These are phyloP conservation scores for Saposhnikovia divaricata DNA, from an alignment of 129 eudicot genomes.

Conservation along the genomic window DNA sequence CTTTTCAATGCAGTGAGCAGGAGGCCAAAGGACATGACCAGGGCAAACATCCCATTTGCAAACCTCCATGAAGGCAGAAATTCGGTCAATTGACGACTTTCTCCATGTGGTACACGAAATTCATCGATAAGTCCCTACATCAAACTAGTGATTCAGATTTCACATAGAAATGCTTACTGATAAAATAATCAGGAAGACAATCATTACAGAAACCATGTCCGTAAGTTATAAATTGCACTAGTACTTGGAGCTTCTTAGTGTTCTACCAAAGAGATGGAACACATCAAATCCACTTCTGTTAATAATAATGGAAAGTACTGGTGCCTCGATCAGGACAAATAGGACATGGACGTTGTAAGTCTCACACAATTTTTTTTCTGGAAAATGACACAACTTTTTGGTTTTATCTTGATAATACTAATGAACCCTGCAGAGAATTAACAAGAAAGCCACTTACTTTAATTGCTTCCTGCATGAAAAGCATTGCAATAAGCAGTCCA, in stretches of 20 bases:
- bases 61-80: constrained; percentile 12
- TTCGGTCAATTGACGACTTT: constrained; percentile 3
- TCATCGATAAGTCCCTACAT: constrained; percentile 16
- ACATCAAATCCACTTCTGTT: neutral
- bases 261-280: neutral
- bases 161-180: neutral
- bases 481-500: constrained; percentile 21
- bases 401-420: neutral
- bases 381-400: neutral
- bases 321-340: neutral
- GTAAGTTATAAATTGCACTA: neutral
- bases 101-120: constrained; percentile 10
- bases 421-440: neutral
- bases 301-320: neutral
- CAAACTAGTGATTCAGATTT: neutral
- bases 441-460: constrained; percentile 6
- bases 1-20: constrained; percentile 17
- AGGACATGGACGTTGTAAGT: neutral
- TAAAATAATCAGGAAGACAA: neutral
- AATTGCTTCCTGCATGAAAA: constrained; percentile 22
- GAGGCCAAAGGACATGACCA: constrained; percentile 14
- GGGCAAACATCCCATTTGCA: constrained; percentile 15
- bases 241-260: neutral
- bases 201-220: neutral
- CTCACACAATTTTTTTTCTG: neutral